Evolutionary conservation across 176 grass and related monocot genomes (phyloP).

Genomic region (Aegilops speltoides): DNA sequence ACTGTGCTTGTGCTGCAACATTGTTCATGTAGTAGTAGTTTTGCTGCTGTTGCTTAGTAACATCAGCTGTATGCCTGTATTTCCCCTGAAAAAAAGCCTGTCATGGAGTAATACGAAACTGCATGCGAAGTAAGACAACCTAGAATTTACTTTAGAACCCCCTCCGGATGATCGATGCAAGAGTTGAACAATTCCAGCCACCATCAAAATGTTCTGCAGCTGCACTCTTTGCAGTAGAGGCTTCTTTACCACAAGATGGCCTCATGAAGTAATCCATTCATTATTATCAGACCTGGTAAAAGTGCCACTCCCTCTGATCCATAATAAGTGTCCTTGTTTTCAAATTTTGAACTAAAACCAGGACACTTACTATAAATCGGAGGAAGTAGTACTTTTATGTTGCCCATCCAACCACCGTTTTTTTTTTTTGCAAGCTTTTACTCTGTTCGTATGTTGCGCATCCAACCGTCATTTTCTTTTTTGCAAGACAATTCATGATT

Average conservation of each 20-base stretch:
- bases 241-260: not conserved
- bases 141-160: not conserved
- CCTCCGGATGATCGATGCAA: not conserved
- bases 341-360: no score
- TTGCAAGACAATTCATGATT: not conserved
- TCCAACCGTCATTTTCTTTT: not conserved
- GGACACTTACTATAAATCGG: no score
- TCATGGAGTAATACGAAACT: not conserved
- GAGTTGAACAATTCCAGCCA: not conserved
- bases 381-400: not conserved
- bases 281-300: not conserved
- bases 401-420: not conserved
- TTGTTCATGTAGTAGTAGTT: not conserved
- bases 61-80: not conserved
- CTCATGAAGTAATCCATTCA: not conserved
- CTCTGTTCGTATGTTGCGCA: not conserved
- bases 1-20: not conserved
- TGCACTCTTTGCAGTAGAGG: not conserved
- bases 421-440: not conserved
- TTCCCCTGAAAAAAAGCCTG: not conserved
- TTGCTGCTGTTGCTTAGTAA: not conserved
- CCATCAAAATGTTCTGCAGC: not conserved
- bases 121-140: not conserved
- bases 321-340: no score
- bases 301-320: not conserved